Evolutionary conservation across 2,329 filamentous ascomycete species (phyloP).

Genomic region (Aspergillus uvarum): DNA sequence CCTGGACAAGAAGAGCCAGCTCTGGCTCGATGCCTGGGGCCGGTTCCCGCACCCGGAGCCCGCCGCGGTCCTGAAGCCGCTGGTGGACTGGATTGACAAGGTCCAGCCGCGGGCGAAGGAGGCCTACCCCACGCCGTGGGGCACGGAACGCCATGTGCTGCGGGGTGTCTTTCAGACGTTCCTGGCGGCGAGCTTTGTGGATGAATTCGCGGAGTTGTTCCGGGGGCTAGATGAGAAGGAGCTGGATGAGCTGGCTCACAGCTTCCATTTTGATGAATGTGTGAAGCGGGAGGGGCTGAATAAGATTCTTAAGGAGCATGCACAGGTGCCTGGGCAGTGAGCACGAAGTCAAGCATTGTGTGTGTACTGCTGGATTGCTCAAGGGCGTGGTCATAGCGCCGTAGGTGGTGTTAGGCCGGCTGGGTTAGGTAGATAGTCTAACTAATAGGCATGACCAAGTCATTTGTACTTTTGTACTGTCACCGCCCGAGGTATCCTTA

Average conservation of each 20-base stretch:
- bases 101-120: constrained; percentile 43
- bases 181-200: constrained; percentile 50
- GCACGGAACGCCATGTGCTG: constrained; percentile 51
- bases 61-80: constrained; percentile 45
- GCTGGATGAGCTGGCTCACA: constrained; percentile 25
- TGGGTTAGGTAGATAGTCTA: neutral
- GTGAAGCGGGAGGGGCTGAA: constrained; percentile 43
- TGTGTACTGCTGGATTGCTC: neutral
- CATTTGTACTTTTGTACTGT: neutral
- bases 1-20: constrained; percentile 55
- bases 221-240: constrained; percentile 37
- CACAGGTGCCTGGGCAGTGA: constrained; percentile 18
- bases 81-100: constrained; percentile 48
- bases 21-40: constrained; percentile 59
- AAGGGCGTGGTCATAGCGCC: constrained; percentile 8
- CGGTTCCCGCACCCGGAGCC: constrained; percentile 43
- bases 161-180: constrained; percentile 44
- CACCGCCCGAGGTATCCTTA: constrained; percentile 12
- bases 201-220: constrained; percentile 59
- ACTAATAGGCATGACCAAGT: constrained; percentile 6
- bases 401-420: neutral
- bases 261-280: constrained; percentile 51
- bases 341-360: neutral
- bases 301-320: constrained; percentile 49
- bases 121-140: constrained; percentile 52